Base-by-base conservation (phyloP, 805 yeast species). In the Isabelozyma rhagii region DNA sequence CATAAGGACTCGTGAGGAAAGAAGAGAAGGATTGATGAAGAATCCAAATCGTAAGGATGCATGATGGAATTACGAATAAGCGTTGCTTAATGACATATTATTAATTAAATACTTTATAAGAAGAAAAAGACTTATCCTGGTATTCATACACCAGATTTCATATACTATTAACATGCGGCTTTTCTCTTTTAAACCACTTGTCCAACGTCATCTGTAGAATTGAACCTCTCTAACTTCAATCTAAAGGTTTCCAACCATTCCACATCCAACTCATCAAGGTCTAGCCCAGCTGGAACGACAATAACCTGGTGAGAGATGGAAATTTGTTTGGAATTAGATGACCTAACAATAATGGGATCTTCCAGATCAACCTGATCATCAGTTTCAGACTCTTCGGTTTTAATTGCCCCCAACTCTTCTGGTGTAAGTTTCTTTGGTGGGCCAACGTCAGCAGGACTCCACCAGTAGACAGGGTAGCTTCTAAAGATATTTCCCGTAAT, bases 401-500 rank as follows among this genome's bases (percentile, higher is more conserved):
- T 15, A 8, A 31, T 8, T 41, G 14, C 3, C 3, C 5, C 28
- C 14, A n/a, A 11, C 14, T 9, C 13, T 27, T 43, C 34, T 43
- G 25, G 25, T 44, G 34, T 40, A 45, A n/a, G 43, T 38, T 15
- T 36, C 31, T 39, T 25, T 39, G 28, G 44, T 27, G 40, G 15
- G 3, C n/a, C 42, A 43, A 46, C 42, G 47, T 49, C 8, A 60
- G 59, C 42, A 58, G 48, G 70, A 9, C 77, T 73, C 85, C 86
- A 81, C 88, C 89, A 84, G 58, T 69, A 81, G 2, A 60, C 61
- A 0, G 89, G 89, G 57, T 83, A 84, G 41, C 61, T 60, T 45
- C 85, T 61, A 3, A 77, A 49, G 1, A 84, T 57, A 55, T 84
- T 85, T 44, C 84, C 81, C 3, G 80, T 71, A 7, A 84, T 62